Evolutionary conservation across 2,329 filamentous ascomycete genomes (phyloP), one percentile per base, ranked within the genome.

Genomic region (Sordariomycetes sp.): DNA sequence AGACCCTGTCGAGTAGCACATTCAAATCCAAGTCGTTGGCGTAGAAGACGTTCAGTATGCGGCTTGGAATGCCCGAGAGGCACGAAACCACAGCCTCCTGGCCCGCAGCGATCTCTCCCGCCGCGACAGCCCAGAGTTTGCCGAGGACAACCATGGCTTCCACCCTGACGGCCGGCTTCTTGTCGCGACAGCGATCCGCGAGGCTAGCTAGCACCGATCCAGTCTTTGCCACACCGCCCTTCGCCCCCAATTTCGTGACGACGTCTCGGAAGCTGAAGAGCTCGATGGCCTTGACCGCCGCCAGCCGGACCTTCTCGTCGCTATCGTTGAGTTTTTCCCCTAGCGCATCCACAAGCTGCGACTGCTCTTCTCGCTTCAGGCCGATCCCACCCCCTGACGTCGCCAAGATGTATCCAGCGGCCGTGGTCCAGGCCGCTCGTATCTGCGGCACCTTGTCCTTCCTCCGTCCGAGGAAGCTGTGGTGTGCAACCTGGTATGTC

Each of bases 371-470:
- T 7, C 87, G 81, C 65, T 89, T 92, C 48, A 97, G 76, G 0
- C 93, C 93, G 63, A 94, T 93, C 25, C 90, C 90, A 53, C 93
- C 93, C 25, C 90, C 93, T 25, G 89, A 93, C 0, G 94, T 97
- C n/a, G 88, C 82, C 10, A 99, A 73, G 58, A 99, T 96, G 63
- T 91, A 83, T 6, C 92, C 91, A 43, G 88, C 85, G 12, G 87
- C 88, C 0, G 87, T 89, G 1, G 88, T 88, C 93, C 93, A 99
- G 2, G 88, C 88, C 6, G 89, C 83, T 61, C 94, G 86, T 56
- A 99, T 91, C 11, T 86, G 77, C 1, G 88, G 78, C 1, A 87
- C 88, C 70, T 94, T 97, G 72, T 99, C 94, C 58, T 93, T 89
- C 62, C 85, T 87, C 63, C 95, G 84, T 59, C 88, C 87, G 20